Conservation (phyloP, 140 eudicot genomes). For the Oenanthe javanica region DNA sequence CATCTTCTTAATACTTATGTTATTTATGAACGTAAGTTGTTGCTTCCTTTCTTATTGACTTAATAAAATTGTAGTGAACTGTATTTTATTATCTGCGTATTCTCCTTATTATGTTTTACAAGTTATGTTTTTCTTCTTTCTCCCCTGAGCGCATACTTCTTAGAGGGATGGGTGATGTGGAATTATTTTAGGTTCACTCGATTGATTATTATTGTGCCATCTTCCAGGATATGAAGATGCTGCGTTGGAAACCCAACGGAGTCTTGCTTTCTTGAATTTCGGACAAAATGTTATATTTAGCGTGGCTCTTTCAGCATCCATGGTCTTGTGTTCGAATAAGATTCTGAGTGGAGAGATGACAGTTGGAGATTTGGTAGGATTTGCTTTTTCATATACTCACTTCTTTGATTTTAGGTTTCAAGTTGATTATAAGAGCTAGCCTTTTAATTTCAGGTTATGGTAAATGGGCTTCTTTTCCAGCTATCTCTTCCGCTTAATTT, state of each 20-base stretch:
- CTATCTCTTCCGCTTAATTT: slow-evolving; percentile 96
- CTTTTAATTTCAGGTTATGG: slow-evolving; percentile 65
- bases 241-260: slow-evolving; percentile 87
- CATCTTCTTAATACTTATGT: background rate
- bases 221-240: slow-evolving; percentile 89
- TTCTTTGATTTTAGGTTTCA: background rate
- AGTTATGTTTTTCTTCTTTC: background rate
- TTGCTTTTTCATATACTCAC: background rate
- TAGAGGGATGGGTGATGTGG: background rate
- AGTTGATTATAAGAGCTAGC: background rate
- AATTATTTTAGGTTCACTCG: background rate
- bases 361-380: slow-evolving; percentile 90
- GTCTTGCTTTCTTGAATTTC: slow-evolving; percentile 87
- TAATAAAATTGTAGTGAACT: background rate
- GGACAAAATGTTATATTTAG: slow-evolving; percentile 87
- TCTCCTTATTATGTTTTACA: background rate
- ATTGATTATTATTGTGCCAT: slow-evolving; percentile 12
- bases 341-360: slow-evolving; percentile 73
- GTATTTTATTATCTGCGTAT: background rate
- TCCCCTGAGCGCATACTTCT: background rate
- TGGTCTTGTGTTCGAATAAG: slow-evolving; percentile 74
- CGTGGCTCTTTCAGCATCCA: slow-evolving; percentile 79
- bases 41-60: background rate
- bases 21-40: background rate
- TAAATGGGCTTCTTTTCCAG: slow-evolving; percentile 92